Percentiles rank a stretch among this genome's conserved stretches.
Evolutionary conservation across 1,284 basidiomycete genomes (phyloP).

Genomic region (Melampsora occidentalis): DNA sequence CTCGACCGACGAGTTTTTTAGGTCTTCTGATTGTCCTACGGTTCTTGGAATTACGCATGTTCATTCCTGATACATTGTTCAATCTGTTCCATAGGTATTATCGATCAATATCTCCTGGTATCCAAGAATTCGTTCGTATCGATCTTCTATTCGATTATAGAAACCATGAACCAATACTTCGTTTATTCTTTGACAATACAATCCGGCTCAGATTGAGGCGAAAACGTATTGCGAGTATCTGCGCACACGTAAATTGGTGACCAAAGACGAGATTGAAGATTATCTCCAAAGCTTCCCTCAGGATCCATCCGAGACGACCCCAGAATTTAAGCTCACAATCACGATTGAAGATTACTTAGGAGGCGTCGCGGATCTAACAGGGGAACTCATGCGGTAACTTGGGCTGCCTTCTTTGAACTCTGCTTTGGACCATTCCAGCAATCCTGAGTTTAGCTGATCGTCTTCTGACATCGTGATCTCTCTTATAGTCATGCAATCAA

Average conservation of each 20-base stretch:
- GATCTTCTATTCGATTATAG: neutral
- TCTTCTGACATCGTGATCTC: too few species aligned
- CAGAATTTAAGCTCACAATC: constrained; percentile 39
- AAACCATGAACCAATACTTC: neutral
- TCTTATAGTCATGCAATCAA: neutral
- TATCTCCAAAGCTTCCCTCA: neutral
- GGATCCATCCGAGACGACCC: neutral
- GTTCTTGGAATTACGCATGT: too few species aligned
- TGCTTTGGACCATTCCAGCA: too few species aligned
- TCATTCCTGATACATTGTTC: too few species aligned
- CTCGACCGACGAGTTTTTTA: too few species aligned
- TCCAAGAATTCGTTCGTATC: constrained; percentile 54
- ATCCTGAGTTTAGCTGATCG: too few species aligned
- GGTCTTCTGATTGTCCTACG: constrained; percentile 28
- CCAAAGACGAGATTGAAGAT: neutral
- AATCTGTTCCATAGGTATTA: neutral
- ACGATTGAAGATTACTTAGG: constrained; percentile 80
- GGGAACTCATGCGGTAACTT: constrained; percentile 94
- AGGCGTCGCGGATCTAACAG: constrained; percentile 88
- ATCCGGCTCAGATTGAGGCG: constrained; percentile 76
- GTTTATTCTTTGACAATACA: neutral
- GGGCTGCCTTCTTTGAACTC: constrained; percentile 52
- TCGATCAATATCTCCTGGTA: constrained; percentile 46
- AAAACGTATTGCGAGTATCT: constrained; percentile 85
- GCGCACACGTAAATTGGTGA: constrained; percentile 61